Conservation (phyloP, 2,329 filamentous ascomycete species). For the Canariomyces notabilis region DNA sequence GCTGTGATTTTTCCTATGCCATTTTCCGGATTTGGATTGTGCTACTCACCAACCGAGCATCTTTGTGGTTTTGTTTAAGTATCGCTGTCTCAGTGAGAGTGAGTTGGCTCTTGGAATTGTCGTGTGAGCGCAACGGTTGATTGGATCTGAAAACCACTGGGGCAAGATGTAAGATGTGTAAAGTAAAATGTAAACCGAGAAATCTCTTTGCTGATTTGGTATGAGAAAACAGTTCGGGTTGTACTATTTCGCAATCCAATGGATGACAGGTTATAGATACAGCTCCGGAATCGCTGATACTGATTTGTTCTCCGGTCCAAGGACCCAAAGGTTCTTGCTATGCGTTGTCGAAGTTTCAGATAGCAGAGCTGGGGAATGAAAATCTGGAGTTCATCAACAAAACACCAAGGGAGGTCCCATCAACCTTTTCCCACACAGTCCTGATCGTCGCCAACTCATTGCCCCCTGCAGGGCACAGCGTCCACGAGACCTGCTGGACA, state of each 20-base stretch:
- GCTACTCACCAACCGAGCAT: constrained; percentile 13
- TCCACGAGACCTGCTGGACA: constrained; percentile 14
- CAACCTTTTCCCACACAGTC: not conserved
- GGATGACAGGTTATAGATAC: not conserved
- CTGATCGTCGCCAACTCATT: constrained; percentile 6
- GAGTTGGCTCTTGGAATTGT: not conserved
- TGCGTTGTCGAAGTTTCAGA: too few relatives aligned
- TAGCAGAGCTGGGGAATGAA: too few relatives aligned
- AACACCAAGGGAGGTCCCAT: not conserved
- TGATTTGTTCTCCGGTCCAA: too few relatives aligned
- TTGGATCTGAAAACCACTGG: not conserved
- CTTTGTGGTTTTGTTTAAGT: not conserved
- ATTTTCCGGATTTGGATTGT: too few relatives aligned
- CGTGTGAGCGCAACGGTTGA: not conserved
- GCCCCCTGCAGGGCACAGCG: constrained; percentile 4
- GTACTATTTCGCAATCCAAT: not conserved
- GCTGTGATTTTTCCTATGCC: too few relatives aligned
- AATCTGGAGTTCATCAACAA: not conserved
- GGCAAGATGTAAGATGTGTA: too few relatives aligned
- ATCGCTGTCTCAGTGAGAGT: not conserved
- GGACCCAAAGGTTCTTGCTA: too few relatives aligned
- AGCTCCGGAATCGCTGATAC: not conserved
- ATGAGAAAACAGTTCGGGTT: not conserved
- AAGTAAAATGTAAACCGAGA: too few relatives aligned
- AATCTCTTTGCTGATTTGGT: not conserved